Evolutionary conservation across 495 filamentous ascomycete genomes (phyloP), one percentile per base, ranked within the genome.

Genomic region (Penicillium silybi): DNA sequence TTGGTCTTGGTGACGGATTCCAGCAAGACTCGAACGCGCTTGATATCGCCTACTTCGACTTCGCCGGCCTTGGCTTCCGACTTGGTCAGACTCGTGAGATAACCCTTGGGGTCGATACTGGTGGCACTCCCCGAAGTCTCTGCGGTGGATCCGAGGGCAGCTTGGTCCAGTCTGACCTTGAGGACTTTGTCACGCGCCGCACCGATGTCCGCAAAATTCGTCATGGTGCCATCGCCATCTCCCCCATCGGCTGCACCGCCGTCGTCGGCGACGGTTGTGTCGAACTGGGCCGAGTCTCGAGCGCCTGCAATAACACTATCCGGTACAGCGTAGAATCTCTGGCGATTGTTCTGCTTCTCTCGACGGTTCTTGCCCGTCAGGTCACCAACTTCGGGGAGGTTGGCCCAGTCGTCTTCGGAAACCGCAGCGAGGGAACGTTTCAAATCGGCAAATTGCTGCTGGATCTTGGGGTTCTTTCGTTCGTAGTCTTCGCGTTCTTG

Each of bases 121-220:
- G 90, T 97, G 17, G 92, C 80, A 50, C 84, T 95, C 26, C 93
- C 93, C 2, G 81, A 78, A 13, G 19, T 22, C 35, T 90, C 88
- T n/a, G 80, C 80, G 13, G 81, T 80, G 10, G 82, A 83, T 23
- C 77, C 86, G 46, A 85, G 76, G 9, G 89, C 91, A 35, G 90
- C 90, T 66, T 95, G 88, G 59, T 97, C 93, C 8, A 99, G 80
- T 46, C 88, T 81, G 10, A 96, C 93, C 59, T 93, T 82, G 17
- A 99, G 80, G 4, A 96, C 92, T 65, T 92, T 95, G 69, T 96
- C 89, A 72, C 92, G 83, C 37, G 93, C 93, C 29, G 90, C 89
- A 62, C 95, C 93, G 54, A 99, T 97, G 62, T 96, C 86, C n/a
- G 91, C 90, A 62, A 98, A 98, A 63, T 98, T 95, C 15, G 92